phyloP scores from a whole-genome alignment of 1,139 yeast genomes.

The Lodderomyces parapsilosis region DNA sequence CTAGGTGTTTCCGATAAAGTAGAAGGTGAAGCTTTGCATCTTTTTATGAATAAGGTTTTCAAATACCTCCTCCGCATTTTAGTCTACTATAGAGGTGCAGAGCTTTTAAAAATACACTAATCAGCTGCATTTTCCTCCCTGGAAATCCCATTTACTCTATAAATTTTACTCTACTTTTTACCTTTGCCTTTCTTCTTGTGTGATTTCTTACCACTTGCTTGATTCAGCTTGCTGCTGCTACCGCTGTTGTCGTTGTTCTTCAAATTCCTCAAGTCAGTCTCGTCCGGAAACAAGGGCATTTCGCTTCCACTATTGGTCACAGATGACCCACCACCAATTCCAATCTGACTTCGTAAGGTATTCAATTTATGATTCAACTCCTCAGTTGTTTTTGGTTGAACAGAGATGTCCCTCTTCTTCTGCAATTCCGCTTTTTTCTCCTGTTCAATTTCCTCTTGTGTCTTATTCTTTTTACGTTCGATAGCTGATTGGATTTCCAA shows the following conservation, averaged over 20 bases:
- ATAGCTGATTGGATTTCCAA: constrained; percentile 73
- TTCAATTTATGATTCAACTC: constrained; percentile 37
- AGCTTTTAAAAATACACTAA: too few relatives aligned
- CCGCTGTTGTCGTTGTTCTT: background rate
- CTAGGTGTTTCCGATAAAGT: background rate
- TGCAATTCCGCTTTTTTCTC: constrained; percentile 20
- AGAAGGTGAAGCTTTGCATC: too few relatives aligned
- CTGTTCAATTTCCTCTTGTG: constrained; percentile 18
- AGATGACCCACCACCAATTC: constrained; percentile 15
- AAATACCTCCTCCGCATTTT: too few relatives aligned
- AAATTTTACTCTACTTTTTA: background rate
- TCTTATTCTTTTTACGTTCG: constrained; percentile 47
- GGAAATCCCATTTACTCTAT: too few relatives aligned
- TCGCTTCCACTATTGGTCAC: constrained; percentile 15
- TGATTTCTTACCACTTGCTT: background rate
- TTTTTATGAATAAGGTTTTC: too few relatives aligned
- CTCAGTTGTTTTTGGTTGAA: constrained; percentile 32
- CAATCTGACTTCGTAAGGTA: constrained; percentile 24
- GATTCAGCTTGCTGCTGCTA: background rate
- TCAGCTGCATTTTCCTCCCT: too few relatives aligned
- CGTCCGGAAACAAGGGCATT: constrained; percentile 29
- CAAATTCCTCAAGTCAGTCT: constrained; percentile 9
- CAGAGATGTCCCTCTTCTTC: constrained; percentile 26
- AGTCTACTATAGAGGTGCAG: too few relatives aligned
- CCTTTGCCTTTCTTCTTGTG: constrained; percentile 1